Base-by-base conservation (phyloP, 2,329 filamentous ascomycete genomes). In the Apiospora rasikravindrae region DNA sequence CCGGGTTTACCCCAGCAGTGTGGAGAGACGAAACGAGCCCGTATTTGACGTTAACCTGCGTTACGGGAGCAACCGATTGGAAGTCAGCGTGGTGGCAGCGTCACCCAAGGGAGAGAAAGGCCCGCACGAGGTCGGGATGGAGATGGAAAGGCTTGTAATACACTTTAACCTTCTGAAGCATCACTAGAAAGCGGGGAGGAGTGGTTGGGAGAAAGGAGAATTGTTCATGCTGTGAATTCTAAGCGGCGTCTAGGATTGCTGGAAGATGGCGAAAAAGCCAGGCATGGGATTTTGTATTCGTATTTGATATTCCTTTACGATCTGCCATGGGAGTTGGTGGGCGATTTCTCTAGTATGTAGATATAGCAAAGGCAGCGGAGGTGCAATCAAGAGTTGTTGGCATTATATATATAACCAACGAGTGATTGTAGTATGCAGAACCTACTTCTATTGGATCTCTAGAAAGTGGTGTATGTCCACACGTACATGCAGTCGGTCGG, bases 111-210 rank as follows among this genome's bases (percentile, higher is more conserved):
- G 86, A 26, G 85, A 89, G 78, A 89, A 87, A 73, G 83, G 87
- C 49, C 83, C 86, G 0, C 87, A 87, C 37, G 91, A 89, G 0
- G 85, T 90, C 13, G 89, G 91, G 74, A 88, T 92, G 47, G 94
- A 96, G 79, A 85, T 95, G 74, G 95, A 98, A 84, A 92, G 92
- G 77, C 87, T 95, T 72, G 94, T 90, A 1, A 86, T 96, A 40
- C 93, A 93, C 82, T 88, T 92, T 73, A 92, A 96, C 81, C 82
- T 97, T 76, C 76, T 81, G 11, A 76, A 75, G 69, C 78, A 80
- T 29, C 69, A 68, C 57, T 73, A 64, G 57, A 40, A 5, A 14
- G 57, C 10, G 13, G 29, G 33, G 33, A n/a, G n/a, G n/a, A n/a
- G 26, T 0, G 57, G n/a, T n/a, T 6, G 19, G 22, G 40, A 40